Conservation (phyloP, 345 rosid genomes). For the Litchi chinensis region DNA sequence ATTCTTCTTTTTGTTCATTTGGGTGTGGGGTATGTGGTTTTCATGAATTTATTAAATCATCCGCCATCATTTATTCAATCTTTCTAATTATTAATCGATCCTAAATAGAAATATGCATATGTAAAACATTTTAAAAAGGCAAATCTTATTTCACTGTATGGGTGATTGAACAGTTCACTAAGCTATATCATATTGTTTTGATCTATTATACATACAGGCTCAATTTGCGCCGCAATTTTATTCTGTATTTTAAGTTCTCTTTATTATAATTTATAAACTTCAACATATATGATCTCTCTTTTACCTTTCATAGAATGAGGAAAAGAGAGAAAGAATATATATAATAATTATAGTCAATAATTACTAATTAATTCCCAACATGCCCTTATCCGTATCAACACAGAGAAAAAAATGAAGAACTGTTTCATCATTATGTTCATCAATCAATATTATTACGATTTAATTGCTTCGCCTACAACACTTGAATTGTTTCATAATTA, state of each 20-base stretch:
- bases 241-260: no score
- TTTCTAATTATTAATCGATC: not conserved
- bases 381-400: no score
- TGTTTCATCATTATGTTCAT: no score
- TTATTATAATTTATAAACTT: no score
- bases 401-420: no score
- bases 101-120: not conserved
- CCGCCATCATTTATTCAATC: not conserved
- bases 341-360: no score
- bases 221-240: not conserved
- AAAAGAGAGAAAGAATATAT: no score
- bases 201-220: not conserved
- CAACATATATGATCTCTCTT: no score
- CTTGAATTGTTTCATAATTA: not conserved
- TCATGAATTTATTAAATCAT: not conserved
- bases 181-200: no score
- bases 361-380: no score
- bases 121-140: not conserved
- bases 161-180: not conserved
- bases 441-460: no score
- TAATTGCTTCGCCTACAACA: not conserved
- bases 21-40: conserved; percentile 1
- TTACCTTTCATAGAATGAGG: not conserved
- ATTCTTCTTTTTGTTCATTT: not conserved
- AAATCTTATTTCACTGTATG: no score